Percentiles rank a stretch among this genome's conserved stretches.
These are phyloP conservation scores for Austroboletus eburneus DNA, from an alignment of 768 basidiomycete species.

Conservation along the genomic window DNA sequence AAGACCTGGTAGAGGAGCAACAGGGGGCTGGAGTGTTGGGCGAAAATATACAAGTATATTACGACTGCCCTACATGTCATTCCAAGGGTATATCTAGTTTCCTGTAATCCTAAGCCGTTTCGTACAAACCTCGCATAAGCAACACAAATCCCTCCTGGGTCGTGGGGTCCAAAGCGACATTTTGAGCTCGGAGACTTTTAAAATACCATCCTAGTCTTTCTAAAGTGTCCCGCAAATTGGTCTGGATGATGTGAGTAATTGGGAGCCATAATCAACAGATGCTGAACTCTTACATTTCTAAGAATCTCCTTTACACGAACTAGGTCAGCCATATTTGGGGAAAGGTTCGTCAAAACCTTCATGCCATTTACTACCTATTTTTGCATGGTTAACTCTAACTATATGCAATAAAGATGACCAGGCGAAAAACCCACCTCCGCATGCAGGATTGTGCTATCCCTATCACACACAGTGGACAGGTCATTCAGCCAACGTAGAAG, in stretches of 20 bases:
- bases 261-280: background rate
- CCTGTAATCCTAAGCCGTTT: background rate
- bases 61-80: background rate
- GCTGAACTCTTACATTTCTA: background rate
- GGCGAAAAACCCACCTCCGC: background rate
- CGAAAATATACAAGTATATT: background rate
- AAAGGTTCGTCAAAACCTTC: background rate
- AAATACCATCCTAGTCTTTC: background rate
- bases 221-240: background rate
- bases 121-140: background rate
- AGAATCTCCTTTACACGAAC: background rate
- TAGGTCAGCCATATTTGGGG: background rate
- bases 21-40: background rate
- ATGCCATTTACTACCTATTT: background rate
- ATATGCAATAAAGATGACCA: background rate
- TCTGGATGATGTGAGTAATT: background rate
- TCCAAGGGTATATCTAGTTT: background rate
- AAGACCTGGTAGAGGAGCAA: background rate
- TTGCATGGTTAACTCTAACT: background rate
- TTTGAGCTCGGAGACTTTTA: background rate
- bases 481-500: background rate
- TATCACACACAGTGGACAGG: background rate
- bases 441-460: background rate
- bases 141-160: background rate
- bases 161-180: background rate